phyloP scores from a whole-genome alignment of 257 asterid species.

The Ajuga chamaepitys region DNA sequence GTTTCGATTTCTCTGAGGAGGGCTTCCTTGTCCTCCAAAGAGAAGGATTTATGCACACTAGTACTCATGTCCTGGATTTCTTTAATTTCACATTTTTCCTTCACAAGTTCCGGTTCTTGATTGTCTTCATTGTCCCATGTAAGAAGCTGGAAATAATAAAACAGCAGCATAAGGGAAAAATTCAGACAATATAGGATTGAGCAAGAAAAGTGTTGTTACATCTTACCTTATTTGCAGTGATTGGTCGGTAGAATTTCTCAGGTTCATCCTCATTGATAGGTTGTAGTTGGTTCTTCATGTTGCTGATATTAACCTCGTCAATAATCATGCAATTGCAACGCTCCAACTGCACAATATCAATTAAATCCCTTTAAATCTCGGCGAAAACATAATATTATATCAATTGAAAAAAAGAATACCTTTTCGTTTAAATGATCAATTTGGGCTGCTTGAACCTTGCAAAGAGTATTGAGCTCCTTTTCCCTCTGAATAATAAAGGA shows the following conservation, averaged over 20 bases:
- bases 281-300: slow-evolving; percentile 29
- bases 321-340: slow-evolving; percentile 36
- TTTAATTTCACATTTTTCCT: slow-evolving; percentile 51
- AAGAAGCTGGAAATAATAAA: slow-evolving; percentile 44
- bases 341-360: slow-evolving; percentile 52
- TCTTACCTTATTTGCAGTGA: slow-evolving; percentile 41
- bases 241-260: slow-evolving; percentile 17
- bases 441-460: slow-evolving; percentile 74
- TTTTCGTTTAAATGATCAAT: slow-evolving; percentile 61
- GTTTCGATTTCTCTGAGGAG: slow-evolving; percentile 65
- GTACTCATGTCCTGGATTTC: slow-evolving; percentile 31
- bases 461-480: slow-evolving; percentile 56
- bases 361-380: background rate
- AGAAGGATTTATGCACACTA: slow-evolving; percentile 23
- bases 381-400: background rate
- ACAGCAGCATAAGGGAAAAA: background rate
- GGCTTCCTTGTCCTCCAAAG: slow-evolving; percentile 52
- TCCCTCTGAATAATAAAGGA: slow-evolving; percentile 26
- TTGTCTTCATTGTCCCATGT: slow-evolving; percentile 37
- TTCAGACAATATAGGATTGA: background rate
- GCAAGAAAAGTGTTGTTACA: background rate
- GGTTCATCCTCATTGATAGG: slow-evolving; percentile 34
- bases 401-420: slow-evolving; percentile 31
- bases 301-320: slow-evolving; percentile 19
- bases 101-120: slow-evolving; percentile 38